Evolutionary conservation across 1,284 basidiomycete genomes (phyloP).

Genomic region (Pseudomicrostroma phylloplanum): DNA sequence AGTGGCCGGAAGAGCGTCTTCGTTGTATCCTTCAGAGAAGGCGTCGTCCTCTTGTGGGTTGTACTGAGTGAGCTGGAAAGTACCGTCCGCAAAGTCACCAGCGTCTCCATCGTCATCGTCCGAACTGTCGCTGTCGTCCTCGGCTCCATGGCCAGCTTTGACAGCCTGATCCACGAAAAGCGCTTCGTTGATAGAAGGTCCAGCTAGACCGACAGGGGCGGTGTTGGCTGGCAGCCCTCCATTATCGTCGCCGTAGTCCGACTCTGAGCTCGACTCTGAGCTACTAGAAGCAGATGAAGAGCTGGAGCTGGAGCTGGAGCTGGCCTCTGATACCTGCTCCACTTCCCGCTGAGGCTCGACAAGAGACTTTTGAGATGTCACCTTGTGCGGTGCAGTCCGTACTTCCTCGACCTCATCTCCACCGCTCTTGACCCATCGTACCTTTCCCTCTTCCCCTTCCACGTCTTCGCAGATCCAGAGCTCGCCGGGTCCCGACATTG

Average conservation of each 20-base stretch:
- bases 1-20: conserved; percentile 11
- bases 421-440: not conserved
- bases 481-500: not conserved
- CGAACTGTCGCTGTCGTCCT: too few species aligned
- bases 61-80: conserved; percentile 7
- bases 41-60: conserved; percentile 28
- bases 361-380: not conserved
- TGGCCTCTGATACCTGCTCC: not conserved
- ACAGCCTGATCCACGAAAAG: too few species aligned
- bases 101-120: too few species aligned
- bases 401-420: not conserved
- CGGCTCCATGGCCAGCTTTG: too few species aligned
- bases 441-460: not conserved
- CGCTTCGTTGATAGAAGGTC: too few species aligned
- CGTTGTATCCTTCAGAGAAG: conserved; percentile 46
- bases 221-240: too few species aligned
- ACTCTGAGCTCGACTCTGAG: not conserved
- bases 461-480: not conserved
- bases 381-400: not conserved
- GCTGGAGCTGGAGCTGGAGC: not conserved
- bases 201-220: too few species aligned
- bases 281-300: not conserved
- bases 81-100: not conserved
- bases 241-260: too few species aligned
- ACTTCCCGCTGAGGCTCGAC: not conserved